These are phyloP conservation scores for Azolla pinnata DNA, from an alignment of 75 land plant genomes.

Conservation along the genomic window DNA sequence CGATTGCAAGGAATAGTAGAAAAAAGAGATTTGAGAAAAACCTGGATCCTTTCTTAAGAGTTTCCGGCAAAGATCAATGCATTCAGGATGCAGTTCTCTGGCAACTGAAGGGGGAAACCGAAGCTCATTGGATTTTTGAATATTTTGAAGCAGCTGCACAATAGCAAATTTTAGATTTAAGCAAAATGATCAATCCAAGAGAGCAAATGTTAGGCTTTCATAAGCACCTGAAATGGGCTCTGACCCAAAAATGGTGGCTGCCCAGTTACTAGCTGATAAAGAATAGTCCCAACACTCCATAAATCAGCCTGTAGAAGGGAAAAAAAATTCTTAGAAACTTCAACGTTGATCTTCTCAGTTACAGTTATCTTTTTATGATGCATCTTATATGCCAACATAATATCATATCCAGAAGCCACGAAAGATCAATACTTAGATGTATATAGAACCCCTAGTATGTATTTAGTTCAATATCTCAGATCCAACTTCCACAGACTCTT, in stretches of 20 bases:
- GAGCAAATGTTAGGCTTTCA: no score
- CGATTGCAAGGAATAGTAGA: no score
- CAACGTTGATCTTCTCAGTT: no score
- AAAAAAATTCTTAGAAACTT: no score
- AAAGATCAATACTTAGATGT: no score
- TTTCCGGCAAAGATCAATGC: constrained; percentile 79
- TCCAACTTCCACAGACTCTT: no score
- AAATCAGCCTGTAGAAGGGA: constrained; percentile 92
- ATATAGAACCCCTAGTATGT: no score
- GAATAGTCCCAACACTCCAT: constrained; percentile 98
- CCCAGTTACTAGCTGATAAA: constrained; percentile 87
- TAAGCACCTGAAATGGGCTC: constrained; percentile 63
- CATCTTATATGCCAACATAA: no score
- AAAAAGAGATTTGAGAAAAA: constrained; percentile 18
- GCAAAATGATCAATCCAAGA: background rate
- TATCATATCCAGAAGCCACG: no score
- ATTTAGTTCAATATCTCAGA: no score
- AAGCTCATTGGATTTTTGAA: constrained; percentile 62
- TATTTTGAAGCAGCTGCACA: constrained; percentile 81
- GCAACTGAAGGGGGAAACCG: constrained; percentile 48
- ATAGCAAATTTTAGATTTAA: background rate
- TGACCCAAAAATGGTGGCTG: constrained; percentile 80
- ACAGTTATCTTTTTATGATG: no score
- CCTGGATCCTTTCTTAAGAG: constrained; percentile 85
- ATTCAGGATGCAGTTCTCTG: constrained; percentile 44